phyloP scores from a whole-genome alignment of 805 yeast species.

The Ogataea saltuana region DNA sequence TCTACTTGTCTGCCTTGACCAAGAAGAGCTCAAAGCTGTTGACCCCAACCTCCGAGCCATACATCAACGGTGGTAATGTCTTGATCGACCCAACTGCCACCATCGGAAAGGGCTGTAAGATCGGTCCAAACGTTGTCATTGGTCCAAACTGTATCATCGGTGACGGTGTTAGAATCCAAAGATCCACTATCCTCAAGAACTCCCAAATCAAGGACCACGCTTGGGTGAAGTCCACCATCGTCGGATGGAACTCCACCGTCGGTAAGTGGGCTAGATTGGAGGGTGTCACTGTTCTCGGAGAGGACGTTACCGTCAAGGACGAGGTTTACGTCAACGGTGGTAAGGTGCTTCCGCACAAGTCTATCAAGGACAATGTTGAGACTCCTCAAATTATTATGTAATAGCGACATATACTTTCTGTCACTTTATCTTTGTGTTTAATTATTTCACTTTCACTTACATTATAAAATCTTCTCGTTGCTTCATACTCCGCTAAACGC shows the following conservation, averaged over 20 bases:
- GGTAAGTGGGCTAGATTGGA: conserved; percentile 99
- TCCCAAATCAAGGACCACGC: conserved; percentile 96
- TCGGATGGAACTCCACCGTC: conserved; percentile 98
- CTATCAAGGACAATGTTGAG: conserved; percentile 94
- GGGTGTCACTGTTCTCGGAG: conserved; percentile 97
- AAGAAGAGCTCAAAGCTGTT: conserved; percentile 75
- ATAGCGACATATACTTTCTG: conserved; percentile 3
- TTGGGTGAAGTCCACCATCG: conserved; percentile 95
- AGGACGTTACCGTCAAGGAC: conserved; percentile 97
- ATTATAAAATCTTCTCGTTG: no score
- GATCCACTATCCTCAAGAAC: conserved; percentile 90
- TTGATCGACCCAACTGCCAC: conserved; percentile 93
- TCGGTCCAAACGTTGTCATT: conserved; percentile 97
- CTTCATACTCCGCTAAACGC: no score
- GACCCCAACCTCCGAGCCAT: conserved; percentile 59
- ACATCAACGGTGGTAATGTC: conserved; percentile 88
- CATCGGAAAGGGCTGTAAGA: conserved; percentile 88
- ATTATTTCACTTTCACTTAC: conserved; percentile 2
- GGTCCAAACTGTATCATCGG: conserved; percentile 97
- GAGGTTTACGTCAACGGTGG: conserved; percentile 99
- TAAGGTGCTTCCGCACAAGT: conserved; percentile 97
- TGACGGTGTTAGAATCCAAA: conserved; percentile 97
- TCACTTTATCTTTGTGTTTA: conserved; percentile 6
- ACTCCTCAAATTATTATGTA: conserved; percentile 98
- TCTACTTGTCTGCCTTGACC: conserved; percentile 83